phyloP scores from a whole-genome alignment of 1,284 basidiomycete species.

The Malassezia nana region DNA sequence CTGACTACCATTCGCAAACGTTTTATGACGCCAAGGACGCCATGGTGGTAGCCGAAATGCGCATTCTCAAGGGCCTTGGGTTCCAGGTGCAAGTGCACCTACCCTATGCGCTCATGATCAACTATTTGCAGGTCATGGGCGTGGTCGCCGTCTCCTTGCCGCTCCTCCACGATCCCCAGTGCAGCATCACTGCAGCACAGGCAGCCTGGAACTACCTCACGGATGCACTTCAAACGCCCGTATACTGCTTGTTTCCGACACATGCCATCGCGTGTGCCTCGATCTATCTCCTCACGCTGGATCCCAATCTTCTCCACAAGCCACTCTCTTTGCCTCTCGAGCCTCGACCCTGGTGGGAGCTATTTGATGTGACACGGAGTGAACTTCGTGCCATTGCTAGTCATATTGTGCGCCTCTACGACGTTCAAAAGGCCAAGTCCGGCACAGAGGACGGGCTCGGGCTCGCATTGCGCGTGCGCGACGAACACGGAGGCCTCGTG shows the following conservation, averaged over 20 bases:
- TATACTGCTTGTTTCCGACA: constrained; percentile 75
- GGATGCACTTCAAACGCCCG: constrained; percentile 66
- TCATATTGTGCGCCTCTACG: constrained; percentile 34
- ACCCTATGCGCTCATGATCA: constrained; percentile 87
- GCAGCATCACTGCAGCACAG: constrained; percentile 23
- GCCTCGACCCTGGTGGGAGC: constrained; percentile 49
- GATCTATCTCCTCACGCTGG: constrained; percentile 32
- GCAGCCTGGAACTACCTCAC: constrained; percentile 49
- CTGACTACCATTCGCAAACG: constrained; percentile 70
- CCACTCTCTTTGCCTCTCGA: constrained; percentile 39
- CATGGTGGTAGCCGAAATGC: constrained; percentile 90
- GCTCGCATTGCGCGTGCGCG: background rate
- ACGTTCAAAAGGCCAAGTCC: background rate
- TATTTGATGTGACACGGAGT: constrained; percentile 46
- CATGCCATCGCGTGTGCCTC: constrained; percentile 73
- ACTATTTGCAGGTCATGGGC: constrained; percentile 83
- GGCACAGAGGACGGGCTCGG: background rate
- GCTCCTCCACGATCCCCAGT: background rate
- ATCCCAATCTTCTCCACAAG: constrained; percentile 14
- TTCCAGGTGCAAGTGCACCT: constrained; percentile 59
- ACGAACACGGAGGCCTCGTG: background rate
- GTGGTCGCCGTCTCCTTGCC: constrained; percentile 49
- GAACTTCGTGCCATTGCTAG: constrained; percentile 30
- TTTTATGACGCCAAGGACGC: constrained; percentile 83
- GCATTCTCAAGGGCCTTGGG: constrained; percentile 67